Evolutionary conservation across 129 eudicot genomes (phyloP).

Genomic region (Tagetes patula): DNA sequence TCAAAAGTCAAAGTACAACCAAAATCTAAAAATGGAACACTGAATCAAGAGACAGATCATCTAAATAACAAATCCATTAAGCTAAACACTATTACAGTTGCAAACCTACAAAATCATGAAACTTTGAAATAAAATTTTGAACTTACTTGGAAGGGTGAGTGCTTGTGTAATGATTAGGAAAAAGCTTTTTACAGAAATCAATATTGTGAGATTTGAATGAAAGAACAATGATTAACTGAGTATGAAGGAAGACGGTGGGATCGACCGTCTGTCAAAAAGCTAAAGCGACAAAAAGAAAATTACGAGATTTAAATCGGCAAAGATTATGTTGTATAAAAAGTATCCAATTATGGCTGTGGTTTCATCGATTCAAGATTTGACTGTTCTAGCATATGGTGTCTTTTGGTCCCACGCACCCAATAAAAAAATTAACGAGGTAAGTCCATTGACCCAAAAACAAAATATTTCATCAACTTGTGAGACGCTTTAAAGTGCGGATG

Average conservation of each 20-base stretch:
- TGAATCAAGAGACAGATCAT: constrained; percentile 26
- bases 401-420: not conserved
- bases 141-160: constrained; percentile 36
- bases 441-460: too few relatives aligned
- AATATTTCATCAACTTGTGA: too few relatives aligned
- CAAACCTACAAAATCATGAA: not conserved
- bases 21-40: constrained; percentile 13
- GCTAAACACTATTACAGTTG: constrained; percentile 4
- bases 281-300: constrained; percentile 24
- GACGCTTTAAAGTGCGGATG: too few relatives aligned
- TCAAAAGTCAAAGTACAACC: constrained; percentile 30
- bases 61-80: constrained; percentile 16
- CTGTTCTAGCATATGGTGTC: not conserved
- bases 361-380: not conserved
- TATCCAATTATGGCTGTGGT: constrained; percentile 24
- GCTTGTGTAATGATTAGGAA: constrained; percentile 26
- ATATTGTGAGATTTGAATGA: constrained; percentile 26
- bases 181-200: constrained; percentile 18
- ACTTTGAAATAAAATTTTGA: not conserved
- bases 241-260: constrained; percentile 35
- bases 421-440: too few relatives aligned
- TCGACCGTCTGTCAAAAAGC: constrained; percentile 13
- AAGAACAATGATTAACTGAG: constrained; percentile 22
- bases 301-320: not conserved
- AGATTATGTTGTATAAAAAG: constrained; percentile 17